These are phyloP conservation scores for Jaminaea rosea DNA, from an alignment of 1,284 basidiomycete genomes.

Conservation along the genomic window DNA sequence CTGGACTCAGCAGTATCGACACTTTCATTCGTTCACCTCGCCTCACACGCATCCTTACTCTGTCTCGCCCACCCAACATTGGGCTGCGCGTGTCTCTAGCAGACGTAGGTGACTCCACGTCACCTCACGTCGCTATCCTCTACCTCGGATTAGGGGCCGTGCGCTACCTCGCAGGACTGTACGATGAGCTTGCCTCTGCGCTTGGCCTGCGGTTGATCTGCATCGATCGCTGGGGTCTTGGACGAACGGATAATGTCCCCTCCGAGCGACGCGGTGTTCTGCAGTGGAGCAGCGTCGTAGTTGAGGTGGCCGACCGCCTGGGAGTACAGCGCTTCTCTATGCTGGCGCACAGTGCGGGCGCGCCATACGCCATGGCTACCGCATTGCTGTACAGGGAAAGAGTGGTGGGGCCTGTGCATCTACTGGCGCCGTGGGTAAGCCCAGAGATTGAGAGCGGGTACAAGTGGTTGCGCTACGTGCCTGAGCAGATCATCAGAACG, in stretches of 20 bases:
- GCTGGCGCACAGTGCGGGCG: slow-evolving; percentile 92
- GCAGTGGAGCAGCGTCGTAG: slow-evolving; percentile 82
- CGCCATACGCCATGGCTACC: slow-evolving; percentile 83
- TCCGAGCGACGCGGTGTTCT: slow-evolving; percentile 65
- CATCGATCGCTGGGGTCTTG: slow-evolving; percentile 92
- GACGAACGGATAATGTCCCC: slow-evolving; percentile 65
- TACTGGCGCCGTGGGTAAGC: slow-evolving; percentile 94
- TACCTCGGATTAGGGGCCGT: slow-evolving; percentile 91
- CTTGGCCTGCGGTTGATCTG: slow-evolving; percentile 80
- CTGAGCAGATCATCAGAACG: slow-evolving; percentile 81
- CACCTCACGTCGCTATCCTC: slow-evolving; percentile 68
- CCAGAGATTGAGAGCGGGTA: slow-evolving; percentile 73
- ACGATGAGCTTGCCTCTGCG: slow-evolving; percentile 87
- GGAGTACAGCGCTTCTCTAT: slow-evolving; percentile 72
- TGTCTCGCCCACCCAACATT: slow-evolving; percentile 70
- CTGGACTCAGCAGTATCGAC: background rate
- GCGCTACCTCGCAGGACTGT: slow-evolving; percentile 82
- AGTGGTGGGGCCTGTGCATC: slow-evolving; percentile 71
- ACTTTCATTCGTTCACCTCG: slow-evolving; percentile 3
- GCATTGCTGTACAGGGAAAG: slow-evolving; percentile 63
- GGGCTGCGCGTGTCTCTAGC: slow-evolving; percentile 76
- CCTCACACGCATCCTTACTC: slow-evolving; percentile 69
- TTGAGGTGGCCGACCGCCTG: slow-evolving; percentile 75
- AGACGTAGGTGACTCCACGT: slow-evolving; percentile 73
- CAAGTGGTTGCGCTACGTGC: slow-evolving; percentile 93